Evolutionary conservation across 225 moss, liverwort and hornwort genomes (phyloP).

Genomic region (Straminergon stramineum): DNA sequence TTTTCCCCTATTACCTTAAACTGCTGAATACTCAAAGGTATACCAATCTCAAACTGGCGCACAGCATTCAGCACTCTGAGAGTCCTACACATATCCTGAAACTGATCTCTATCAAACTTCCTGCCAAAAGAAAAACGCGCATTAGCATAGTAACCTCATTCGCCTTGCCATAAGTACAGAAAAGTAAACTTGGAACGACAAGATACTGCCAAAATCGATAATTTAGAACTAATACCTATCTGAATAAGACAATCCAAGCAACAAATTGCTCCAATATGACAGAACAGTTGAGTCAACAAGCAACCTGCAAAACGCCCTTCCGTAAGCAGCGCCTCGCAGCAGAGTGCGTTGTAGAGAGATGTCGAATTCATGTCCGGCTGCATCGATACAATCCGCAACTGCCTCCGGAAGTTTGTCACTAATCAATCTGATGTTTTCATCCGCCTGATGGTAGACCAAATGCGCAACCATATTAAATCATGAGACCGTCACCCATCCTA

Average conservation of each 20-base stretch:
- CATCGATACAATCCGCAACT: conserved; percentile 95
- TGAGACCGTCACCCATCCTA: neutral
- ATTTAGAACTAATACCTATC: neutral
- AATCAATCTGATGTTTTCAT: conserved; percentile 96
- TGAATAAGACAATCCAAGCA: neutral
- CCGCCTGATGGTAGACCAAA: conserved; percentile 52
- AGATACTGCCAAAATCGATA: neutral
- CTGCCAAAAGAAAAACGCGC: conserved; percentile 28
- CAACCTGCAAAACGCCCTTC: conserved; percentile 99
- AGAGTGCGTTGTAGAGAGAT: conserved; percentile 81
- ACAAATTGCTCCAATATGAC: neutral
- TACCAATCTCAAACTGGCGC: conserved; percentile 88
- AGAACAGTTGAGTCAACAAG: neutral
- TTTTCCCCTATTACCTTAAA: conserved; percentile 40
- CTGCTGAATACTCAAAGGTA: conserved; percentile 85
- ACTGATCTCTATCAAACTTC: conserved; percentile 82
- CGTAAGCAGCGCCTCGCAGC: conserved; percentile 92
- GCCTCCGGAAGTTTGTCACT: conserved; percentile 72
- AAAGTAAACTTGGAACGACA: neutral
- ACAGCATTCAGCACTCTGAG: conserved; percentile 93
- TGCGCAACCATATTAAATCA: neutral
- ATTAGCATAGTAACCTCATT: neutral
- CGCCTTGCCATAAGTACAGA: neutral
- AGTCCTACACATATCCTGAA: conserved; percentile 93
- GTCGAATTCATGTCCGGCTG: conserved; percentile 93